These are phyloP conservation scores for Aspergillus sp. DNA, from an alignment of 2,329 filamentous ascomycete genomes.

Conservation along the genomic window DNA sequence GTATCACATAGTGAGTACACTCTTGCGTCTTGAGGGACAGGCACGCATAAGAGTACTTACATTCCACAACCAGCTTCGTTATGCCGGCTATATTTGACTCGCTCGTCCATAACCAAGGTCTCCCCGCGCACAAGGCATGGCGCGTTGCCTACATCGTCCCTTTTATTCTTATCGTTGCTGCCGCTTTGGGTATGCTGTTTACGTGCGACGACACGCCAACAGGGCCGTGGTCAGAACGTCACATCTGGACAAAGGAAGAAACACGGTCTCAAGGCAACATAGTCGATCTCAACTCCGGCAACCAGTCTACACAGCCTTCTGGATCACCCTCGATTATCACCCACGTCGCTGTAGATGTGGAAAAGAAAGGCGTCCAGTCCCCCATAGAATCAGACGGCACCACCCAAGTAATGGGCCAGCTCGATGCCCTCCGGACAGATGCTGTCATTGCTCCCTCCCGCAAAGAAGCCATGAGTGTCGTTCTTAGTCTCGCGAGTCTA, in stretches of 20 bases:
- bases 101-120: constrained; percentile 59
- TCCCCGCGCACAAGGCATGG: constrained; percentile 72
- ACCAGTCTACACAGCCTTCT: constrained; percentile 22
- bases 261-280: constrained; percentile 26
- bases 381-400: constrained; percentile 35
- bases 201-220: constrained; percentile 79
- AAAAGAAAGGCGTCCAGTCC: constrained; percentile 33
- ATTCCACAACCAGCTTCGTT: constrained; percentile 58
- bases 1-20: constrained; percentile 69
- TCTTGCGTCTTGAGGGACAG: neutral
- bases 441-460: constrained; percentile 62
- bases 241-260: constrained; percentile 54
- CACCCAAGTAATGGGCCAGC: constrained; percentile 46
- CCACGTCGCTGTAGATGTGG: constrained; percentile 26
- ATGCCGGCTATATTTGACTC: constrained; percentile 90
- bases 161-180: constrained; percentile 69
- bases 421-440: constrained; percentile 58
- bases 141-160: constrained; percentile 82
- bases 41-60: neutral
- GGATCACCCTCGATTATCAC: constrained; percentile 26
- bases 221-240: constrained; percentile 76
- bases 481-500: constrained; percentile 60
- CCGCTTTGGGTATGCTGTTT: constrained; percentile 68
- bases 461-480: constrained; percentile 60
- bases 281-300: constrained; percentile 29